A percentile compares a stretch with the other conserved stretches of the same genome.
phyloP scores from a whole-genome alignment of 495 filamentous ascomycete species.

The Friedmanniomyces simplex region DNA sequence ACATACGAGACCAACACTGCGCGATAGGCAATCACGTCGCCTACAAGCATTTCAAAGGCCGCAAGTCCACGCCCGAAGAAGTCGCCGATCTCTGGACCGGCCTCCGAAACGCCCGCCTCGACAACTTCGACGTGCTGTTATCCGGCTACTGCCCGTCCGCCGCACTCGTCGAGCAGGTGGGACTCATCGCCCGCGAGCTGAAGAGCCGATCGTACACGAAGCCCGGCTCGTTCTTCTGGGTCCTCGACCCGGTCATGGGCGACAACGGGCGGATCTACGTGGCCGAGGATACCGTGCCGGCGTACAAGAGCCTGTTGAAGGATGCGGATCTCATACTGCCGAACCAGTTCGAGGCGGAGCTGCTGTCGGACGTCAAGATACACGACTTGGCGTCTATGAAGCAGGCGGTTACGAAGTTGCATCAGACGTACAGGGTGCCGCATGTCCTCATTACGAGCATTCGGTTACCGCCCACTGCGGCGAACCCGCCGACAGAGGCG shows the following conservation, averaged over 20 bases:
- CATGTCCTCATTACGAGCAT: slow-evolving; percentile 92
- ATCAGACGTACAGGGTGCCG: slow-evolving; percentile 65
- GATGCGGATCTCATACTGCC: slow-evolving; percentile 87
- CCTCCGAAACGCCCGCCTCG: slow-evolving; percentile 64
- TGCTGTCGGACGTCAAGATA: slow-evolving; percentile 48
- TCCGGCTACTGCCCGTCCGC: slow-evolving; percentile 88
- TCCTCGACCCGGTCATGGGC: slow-evolving; percentile 97
- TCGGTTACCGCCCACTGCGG: slow-evolving; percentile 31
- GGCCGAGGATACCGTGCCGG: slow-evolving; percentile 74
- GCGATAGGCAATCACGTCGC: slow-evolving; percentile 78
- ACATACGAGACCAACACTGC: slow-evolving; percentile 2
- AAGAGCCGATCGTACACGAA: slow-evolving; percentile 51
- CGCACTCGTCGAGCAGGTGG: slow-evolving; percentile 70
- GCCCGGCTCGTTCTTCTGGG: slow-evolving; percentile 85
- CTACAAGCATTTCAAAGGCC: slow-evolving; percentile 78
- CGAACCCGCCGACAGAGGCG: slow-evolving; percentile 4
- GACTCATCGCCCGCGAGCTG: slow-evolving; percentile 69
- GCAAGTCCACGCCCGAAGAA: slow-evolving; percentile 64
- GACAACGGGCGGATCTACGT: slow-evolving; percentile 89
- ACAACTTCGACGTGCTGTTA: slow-evolving; percentile 78
- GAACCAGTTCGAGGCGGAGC: slow-evolving; percentile 98
- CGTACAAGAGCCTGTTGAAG: slow-evolving; percentile 67
- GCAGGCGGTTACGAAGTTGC: slow-evolving; percentile 63
- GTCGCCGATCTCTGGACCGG: slow-evolving; percentile 79
- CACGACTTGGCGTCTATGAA: slow-evolving; percentile 60